phyloP scores from a whole-genome alignment of 1,284 basidiomycete genomes.

The Ceratobasidium sp. region DNA sequence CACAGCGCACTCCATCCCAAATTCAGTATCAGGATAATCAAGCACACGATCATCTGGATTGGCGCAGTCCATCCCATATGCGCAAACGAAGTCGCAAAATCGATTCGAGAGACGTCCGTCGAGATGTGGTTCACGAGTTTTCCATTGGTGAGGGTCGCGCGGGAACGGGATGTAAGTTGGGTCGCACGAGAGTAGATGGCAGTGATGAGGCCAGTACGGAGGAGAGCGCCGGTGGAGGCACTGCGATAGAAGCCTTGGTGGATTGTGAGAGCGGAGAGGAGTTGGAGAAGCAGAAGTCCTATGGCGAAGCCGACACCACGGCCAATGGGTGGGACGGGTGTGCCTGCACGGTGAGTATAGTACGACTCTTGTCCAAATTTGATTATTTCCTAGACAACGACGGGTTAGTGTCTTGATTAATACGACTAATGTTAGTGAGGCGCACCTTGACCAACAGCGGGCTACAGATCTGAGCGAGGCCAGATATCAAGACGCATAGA shows the following conservation, averaged over 20 bases:
- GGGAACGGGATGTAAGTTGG: conserved; percentile 81
- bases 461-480: conserved; percentile 79
- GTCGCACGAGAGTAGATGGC: conserved; percentile 88
- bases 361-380: conserved; percentile 80
- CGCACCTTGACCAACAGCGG: conserved; percentile 81
- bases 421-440: neutral
- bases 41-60: conserved; percentile 78
- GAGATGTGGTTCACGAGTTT: conserved; percentile 94
- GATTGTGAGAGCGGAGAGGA: conserved; percentile 75
- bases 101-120: conserved; percentile 91
- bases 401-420: conserved; percentile 6
- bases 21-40: conserved; percentile 77
- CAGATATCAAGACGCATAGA: conserved; percentile 79
- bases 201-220: conserved; percentile 89
- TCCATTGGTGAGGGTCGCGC: conserved; percentile 87
- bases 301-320: conserved; percentile 82
- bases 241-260: conserved; percentile 87
- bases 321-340: conserved; percentile 70
- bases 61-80: conserved; percentile 84
- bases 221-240: conserved; percentile 80
- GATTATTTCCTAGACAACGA: conserved; percentile 72
- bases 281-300: conserved; percentile 77
- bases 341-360: conserved; percentile 64
- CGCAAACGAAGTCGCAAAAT: conserved; percentile 58
- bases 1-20: conserved; percentile 86